A percentile compares a stretch with the other conserved stretches of the same genome.
phyloP scores from a whole-genome alignment of 2,329 filamentous ascomycete genomes.

The Amauroascus verrucosus region DNA sequence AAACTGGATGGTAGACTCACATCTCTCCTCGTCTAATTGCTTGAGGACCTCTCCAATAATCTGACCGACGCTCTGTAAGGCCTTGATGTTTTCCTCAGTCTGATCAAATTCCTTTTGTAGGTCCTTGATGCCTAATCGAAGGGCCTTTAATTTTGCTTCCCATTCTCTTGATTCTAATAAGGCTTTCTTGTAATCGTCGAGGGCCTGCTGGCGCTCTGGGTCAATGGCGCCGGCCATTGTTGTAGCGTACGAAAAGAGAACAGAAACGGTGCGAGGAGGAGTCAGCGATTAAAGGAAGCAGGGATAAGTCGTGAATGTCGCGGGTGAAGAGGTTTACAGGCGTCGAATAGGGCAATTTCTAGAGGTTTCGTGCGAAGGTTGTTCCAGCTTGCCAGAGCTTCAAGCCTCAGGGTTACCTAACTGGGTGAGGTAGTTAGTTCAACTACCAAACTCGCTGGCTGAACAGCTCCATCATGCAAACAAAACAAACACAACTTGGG shows the following conservation, averaged over 20 bases:
- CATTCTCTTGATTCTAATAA: constrained; percentile 93
- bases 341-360: too few species aligned
- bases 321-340: too few species aligned
- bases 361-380: too few species aligned
- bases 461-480: neutral
- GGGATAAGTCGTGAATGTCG: too few species aligned
- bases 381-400: too few species aligned
- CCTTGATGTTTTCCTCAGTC: constrained; percentile 99
- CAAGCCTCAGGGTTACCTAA: too few species aligned
- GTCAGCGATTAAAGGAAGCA: neutral
- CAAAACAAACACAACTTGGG: neutral
- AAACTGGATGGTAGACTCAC: constrained; percentile 47
- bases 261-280: neutral
- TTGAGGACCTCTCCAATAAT: constrained; percentile 99
- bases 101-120: constrained; percentile 90
- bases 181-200: constrained; percentile 68
- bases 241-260: neutral
- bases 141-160: constrained; percentile 92
- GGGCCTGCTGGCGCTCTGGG: constrained; percentile 54
- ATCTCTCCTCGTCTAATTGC: constrained; percentile 97
- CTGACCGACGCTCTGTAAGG: constrained; percentile 94
- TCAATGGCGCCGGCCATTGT: constrained; percentile 33
- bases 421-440: neutral
- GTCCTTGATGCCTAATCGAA: constrained; percentile 92
- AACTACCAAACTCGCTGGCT: neutral